Conservation (phyloP, 2,329 filamentous ascomycete species). For the Arthrobotrys iridis region DNA sequence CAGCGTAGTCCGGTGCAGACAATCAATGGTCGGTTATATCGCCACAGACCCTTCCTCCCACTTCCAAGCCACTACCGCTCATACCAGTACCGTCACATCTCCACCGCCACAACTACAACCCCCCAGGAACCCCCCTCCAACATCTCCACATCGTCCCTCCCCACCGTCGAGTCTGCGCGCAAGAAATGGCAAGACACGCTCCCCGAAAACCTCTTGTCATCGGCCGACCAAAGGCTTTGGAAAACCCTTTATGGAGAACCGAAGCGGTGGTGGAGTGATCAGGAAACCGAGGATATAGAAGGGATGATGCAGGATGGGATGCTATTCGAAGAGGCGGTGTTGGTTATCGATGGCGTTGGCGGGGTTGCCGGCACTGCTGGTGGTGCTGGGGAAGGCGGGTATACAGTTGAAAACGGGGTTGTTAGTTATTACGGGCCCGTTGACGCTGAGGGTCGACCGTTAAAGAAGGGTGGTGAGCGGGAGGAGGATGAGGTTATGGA, state of each 20-base stretch:
- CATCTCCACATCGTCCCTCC: slow-evolving; percentile 10
- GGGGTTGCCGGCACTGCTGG: neutral
- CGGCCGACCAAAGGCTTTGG: slow-evolving; percentile 32
- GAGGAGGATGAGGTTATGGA: neutral
- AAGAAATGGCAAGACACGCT: slow-evolving; percentile 46
- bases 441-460: slow-evolving; percentile 31
- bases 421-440: slow-evolving; percentile 41
- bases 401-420: slow-evolving; percentile 36
- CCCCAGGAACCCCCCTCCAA: neutral
- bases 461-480: neutral
- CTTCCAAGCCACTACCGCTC: neutral
- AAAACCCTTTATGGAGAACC: slow-evolving; percentile 43
- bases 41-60: neutral
- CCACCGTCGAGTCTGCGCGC: slow-evolving; percentile 20
- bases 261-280: slow-evolving; percentile 22
- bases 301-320: slow-evolving; percentile 27
- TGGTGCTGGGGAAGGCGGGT: slow-evolving; percentile 9
- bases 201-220: neutral
- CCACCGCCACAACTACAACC: neutral
- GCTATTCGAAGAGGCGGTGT: slow-evolving; percentile 38
- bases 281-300: slow-evolving; percentile 35
- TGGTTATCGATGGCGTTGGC: slow-evolving; percentile 35
- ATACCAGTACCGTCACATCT: neutral
- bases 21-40: neutral
- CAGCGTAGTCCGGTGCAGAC: neutral